Percentiles rank a stretch among this genome's conserved stretches.
Evolutionary conservation across 768 basidiomycete genomes (phyloP).

Genomic region (Myochromella boudieri): DNA sequence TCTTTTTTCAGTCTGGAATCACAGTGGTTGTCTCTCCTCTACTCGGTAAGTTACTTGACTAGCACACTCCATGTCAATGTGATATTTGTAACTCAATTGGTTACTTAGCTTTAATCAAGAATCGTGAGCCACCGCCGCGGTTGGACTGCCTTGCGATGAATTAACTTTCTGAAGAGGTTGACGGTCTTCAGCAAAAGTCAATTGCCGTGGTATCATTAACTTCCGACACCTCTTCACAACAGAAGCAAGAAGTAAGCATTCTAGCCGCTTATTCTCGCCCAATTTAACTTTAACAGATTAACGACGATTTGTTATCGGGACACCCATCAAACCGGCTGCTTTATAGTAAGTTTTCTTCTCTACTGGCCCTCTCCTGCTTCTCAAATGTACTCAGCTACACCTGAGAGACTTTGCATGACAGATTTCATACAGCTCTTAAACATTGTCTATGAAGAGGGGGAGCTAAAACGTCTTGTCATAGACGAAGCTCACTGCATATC

Average conservation of each 20-base stretch:
- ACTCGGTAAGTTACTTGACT: slow-evolving; percentile 46
- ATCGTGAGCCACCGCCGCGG: slow-evolving; percentile 51
- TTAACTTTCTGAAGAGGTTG: slow-evolving; percentile 50
- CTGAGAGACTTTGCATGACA: slow-evolving; percentile 62
- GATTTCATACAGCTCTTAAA: slow-evolving; percentile 55
- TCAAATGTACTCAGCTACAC: slow-evolving; percentile 53
- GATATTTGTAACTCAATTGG: neutral
- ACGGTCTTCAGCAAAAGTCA: slow-evolving; percentile 51
- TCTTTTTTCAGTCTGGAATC: slow-evolving; percentile 51
- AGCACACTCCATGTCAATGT: too few species aligned
- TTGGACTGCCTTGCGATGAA: neutral
- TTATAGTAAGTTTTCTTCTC: slow-evolving; percentile 52
- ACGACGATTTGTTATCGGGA: slow-evolving; percentile 58
- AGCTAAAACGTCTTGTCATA: slow-evolving; percentile 73
- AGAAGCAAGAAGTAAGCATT: slow-evolving; percentile 52
- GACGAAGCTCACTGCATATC: slow-evolving; percentile 91
- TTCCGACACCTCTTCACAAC: slow-evolving; percentile 57
- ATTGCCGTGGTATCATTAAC: slow-evolving; percentile 61
- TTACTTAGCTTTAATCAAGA: slow-evolving; percentile 71
- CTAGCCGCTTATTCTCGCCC: neutral
- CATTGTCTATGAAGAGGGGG: slow-evolving; percentile 48
- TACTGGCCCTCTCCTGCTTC: neutral
- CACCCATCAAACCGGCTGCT: slow-evolving; percentile 61
- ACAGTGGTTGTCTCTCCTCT: slow-evolving; percentile 79
- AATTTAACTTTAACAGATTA: slow-evolving; percentile 44